Conservation (phyloP, 495 filamentous ascomycete species). For the Lophium mytilinum region DNA sequence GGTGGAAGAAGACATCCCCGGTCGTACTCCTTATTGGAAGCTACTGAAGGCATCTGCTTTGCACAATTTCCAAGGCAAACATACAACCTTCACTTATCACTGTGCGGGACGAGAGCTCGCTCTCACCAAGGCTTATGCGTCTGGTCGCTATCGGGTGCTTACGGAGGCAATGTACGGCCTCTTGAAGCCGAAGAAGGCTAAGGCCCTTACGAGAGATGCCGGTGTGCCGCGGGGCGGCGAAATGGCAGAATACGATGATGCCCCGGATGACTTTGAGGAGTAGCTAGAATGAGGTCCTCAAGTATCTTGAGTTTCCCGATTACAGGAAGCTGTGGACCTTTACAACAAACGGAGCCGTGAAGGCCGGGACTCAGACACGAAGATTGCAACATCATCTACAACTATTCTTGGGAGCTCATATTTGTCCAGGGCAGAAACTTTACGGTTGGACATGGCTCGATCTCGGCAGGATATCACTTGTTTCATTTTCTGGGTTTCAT, state of each 20-base stretch:
- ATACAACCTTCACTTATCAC: constrained; percentile 11
- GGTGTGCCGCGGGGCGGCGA: background rate
- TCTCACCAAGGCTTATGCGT: constrained; percentile 11
- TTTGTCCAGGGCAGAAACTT: too few relatives aligned
- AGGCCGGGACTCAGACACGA: too few relatives aligned
- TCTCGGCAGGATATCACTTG: too few relatives aligned
- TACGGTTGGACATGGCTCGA: too few relatives aligned
- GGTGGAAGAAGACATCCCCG: background rate
- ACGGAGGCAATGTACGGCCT: background rate
- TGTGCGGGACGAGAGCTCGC: constrained; percentile 22
- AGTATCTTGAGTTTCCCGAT: too few relatives aligned
- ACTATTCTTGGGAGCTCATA: too few relatives aligned
- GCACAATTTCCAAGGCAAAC: constrained; percentile 1
- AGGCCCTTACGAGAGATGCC: background rate
- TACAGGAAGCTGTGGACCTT: too few relatives aligned
- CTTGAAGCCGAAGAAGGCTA: constrained; percentile 19
- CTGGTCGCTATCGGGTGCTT: background rate
- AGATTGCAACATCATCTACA: too few relatives aligned
- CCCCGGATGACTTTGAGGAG: background rate
- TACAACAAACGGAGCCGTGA: too few relatives aligned
- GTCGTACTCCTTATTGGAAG: constrained; percentile 12
- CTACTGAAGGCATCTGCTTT: constrained; percentile 18
- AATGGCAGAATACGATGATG: background rate
- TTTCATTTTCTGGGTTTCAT: too few relatives aligned
- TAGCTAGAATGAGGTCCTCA: too few relatives aligned